Percentiles rank a stretch among this genome's conserved stretches.
phyloP scores from a whole-genome alignment of 1,139 yeast species.

The Debaryomycetaceae sp. region DNA sequence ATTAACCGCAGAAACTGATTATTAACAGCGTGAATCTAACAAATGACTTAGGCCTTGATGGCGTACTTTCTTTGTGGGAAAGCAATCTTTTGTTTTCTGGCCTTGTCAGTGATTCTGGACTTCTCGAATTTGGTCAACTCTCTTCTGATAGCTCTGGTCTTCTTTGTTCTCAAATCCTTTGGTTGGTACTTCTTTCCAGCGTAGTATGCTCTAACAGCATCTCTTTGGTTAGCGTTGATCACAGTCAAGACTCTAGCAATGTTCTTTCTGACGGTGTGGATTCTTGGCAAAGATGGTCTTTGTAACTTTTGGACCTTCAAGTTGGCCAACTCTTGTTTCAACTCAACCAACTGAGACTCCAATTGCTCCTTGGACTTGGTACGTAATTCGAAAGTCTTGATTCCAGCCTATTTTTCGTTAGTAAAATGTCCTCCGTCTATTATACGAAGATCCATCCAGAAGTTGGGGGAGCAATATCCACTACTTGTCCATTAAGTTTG shows the following conservation, averaged over 20 bases:
- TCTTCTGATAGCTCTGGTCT: conserved; percentile 99
- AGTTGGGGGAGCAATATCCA: too few relatives aligned
- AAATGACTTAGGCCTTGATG: conserved; percentile 80
- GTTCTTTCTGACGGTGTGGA: conserved; percentile 95
- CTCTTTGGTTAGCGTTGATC: conserved; percentile 97
- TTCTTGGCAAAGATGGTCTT: conserved; percentile 90
- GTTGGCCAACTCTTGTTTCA: conserved; percentile 95
- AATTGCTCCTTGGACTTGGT: conserved; percentile 97
- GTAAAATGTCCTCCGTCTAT: conserved; percentile 11
- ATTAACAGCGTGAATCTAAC: background rate
- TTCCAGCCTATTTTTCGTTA: conserved; percentile 64
- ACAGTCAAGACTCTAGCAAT: conserved; percentile 97
- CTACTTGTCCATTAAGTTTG: too few relatives aligned
- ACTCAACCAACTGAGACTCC: conserved; percentile 89
- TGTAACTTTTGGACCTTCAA: conserved; percentile 95
- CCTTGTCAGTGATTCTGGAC: conserved; percentile 77
- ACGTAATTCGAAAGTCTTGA: conserved; percentile 95
- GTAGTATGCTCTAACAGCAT: conserved; percentile 92
- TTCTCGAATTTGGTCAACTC: conserved; percentile 87
- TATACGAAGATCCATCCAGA: too few relatives aligned
- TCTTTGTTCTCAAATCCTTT: conserved; percentile 98
- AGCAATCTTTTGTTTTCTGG: conserved; percentile 88
- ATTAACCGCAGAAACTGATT: conserved; percentile 5
- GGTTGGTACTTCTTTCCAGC: conserved; percentile 96
- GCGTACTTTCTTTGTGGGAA: conserved; percentile 99